Evolutionary conservation across 73 alveolate genomes (phyloP), one percentile per base, ranked within the genome.

Genomic region (Symbiodinium natans): DNA sequence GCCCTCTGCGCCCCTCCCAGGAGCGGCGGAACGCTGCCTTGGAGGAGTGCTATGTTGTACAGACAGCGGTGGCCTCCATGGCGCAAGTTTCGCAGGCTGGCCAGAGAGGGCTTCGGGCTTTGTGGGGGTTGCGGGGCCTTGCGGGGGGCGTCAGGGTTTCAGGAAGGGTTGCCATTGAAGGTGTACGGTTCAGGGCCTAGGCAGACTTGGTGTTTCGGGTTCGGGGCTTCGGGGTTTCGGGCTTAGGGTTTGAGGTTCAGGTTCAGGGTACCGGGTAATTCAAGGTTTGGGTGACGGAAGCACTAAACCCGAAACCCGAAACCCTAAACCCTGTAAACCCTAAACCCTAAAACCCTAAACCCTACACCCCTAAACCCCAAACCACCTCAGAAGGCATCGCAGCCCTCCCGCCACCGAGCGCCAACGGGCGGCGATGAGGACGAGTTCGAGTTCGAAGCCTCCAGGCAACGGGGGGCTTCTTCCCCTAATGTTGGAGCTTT

Each of bases 41-140:
- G 89, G 97, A 90, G 85, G 97, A 90, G 63, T 68, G 88, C 80
- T 90, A 71, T 82, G 97, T 90, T 17, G 88, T 90, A 85, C 97
- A 90, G 97, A 90, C 97, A 10, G 97, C 97, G 41, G 41, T 41
- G 39, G 97, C 97, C 84, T 90, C 97, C 97, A 90, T 90, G 97
- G 97, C 89, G 2, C 87, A 90, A 11, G 97, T 90, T 52, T 89
- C 42, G 36, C 97, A 34, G 48, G 77, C 82, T 27, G 95, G 73
- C 29, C 85, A 29, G 85, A 2, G 94, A 21, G 29, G 36, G 25
- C 85, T 85, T 3, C 40, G 83, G 85, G 68, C 83, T 5, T 75
- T 75, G 85, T 1, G 43, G 43, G 41, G 17, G 42, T 75, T 41
- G 43, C 6, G 43, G 41, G 46, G 1, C 4, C 39, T 4, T n/a